A percentile compares a stretch with the other conserved stretches of the same genome.
These are phyloP conservation scores for Daldinia loculata DNA, from an alignment of 495 filamentous ascomycete genomes.

Conservation along the genomic window DNA sequence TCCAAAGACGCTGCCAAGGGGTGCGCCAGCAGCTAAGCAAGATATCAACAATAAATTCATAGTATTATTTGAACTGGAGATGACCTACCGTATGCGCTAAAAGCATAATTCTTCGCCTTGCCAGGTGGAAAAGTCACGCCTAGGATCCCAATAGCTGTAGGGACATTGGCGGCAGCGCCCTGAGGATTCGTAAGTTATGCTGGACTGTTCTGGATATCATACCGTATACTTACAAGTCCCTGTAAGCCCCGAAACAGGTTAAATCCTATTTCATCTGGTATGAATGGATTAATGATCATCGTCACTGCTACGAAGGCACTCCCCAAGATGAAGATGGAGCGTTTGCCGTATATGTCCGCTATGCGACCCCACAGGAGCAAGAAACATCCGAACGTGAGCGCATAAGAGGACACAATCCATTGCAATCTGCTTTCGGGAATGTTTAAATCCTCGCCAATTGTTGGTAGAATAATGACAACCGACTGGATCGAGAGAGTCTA, in stretches of 20 bases:
- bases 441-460: slow-evolving; percentile 60
- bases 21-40: slow-evolving; percentile 62
- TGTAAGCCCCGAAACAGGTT: slow-evolving; percentile 75
- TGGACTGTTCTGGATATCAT: too few relatives aligned
- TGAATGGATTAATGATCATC: slow-evolving; percentile 70
- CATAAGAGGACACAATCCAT: slow-evolving; percentile 70
- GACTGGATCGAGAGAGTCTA: slow-evolving; percentile 68
- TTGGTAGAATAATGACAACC: slow-evolving; percentile 68
- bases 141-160: slow-evolving; percentile 71
- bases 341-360: slow-evolving; percentile 77
- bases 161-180: slow-evolving; percentile 72
- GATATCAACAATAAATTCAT: neutral
- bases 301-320: slow-evolving; percentile 70
- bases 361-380: slow-evolving; percentile 77
- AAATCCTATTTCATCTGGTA: slow-evolving; percentile 71
- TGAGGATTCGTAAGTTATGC: slow-evolving; percentile 48
- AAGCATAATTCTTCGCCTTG: slow-evolving; percentile 71
- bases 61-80: neutral
- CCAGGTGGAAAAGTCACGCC: slow-evolving; percentile 68
- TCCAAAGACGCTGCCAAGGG: slow-evolving; percentile 63
- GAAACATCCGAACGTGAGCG: slow-evolving; percentile 73
- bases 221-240: slow-evolving; percentile 64
- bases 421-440: slow-evolving; percentile 66
- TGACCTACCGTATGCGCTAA: slow-evolving; percentile 57
- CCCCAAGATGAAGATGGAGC: slow-evolving; percentile 70